Evolutionary conservation across 345 rosid species (phyloP).

Genomic region (Populus davidiana): DNA sequence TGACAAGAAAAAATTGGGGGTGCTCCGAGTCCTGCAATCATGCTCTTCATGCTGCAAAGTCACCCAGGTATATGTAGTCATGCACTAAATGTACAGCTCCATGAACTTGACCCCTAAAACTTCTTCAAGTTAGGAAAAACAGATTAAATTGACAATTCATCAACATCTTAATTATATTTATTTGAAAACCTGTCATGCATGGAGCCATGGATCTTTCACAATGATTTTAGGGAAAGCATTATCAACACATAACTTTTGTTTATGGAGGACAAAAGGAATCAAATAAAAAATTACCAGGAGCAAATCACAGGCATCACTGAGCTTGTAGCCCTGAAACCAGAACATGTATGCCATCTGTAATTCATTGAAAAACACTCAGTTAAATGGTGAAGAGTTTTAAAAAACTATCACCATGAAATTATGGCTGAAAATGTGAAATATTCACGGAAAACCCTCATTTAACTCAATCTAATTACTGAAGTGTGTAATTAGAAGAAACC

Average conservation of each 20-base stretch:
- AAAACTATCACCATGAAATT: neutral
- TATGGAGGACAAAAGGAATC: neutral
- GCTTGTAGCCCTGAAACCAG: slow-evolving; percentile 93
- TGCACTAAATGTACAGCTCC: neutral
- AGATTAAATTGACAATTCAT: slow-evolving; percentile 7
- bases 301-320: slow-evolving; percentile 61
- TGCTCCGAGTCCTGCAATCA: neutral
- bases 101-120: neutral
- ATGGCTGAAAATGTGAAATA: neutral
- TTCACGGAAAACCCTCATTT: no score
- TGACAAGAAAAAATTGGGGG: neutral
- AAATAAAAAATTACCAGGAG: slow-evolving; percentile 60
- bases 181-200: neutral
- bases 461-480: no score
- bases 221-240: neutral
- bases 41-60: neutral
- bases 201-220: neutral
- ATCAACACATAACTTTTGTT: neutral
- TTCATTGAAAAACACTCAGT: slow-evolving; percentile 16
- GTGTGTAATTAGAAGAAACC: neutral
- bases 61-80: neutral
- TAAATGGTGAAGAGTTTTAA: slow-evolving; percentile 6
- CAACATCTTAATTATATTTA: neutral
- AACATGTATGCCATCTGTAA: slow-evolving; percentile 90
- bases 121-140: neutral